A percentile compares a stretch with the other conserved stretches of the same genome.
These are phyloP conservation scores for Fremontodendron californicum DNA, from an alignment of 345 rosid species.

Conservation along the genomic window DNA sequence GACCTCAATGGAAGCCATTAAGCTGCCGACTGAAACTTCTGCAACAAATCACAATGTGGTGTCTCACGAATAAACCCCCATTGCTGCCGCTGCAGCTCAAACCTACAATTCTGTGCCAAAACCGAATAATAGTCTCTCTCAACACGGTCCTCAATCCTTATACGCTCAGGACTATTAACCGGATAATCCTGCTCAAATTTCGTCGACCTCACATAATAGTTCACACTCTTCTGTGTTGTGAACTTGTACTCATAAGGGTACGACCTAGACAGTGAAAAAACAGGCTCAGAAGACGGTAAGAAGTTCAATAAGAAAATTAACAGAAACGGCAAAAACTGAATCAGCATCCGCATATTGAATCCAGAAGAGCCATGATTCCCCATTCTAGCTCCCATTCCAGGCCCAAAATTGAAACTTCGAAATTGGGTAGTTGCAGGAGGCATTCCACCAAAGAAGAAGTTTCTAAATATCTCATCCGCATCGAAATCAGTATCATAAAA, in stretches of 20 bases:
- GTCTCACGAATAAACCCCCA: too few species aligned
- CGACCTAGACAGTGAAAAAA: conserved; percentile 59
- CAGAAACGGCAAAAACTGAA: conserved; percentile 80
- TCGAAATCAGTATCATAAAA: conserved; percentile 78
- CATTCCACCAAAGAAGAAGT: conserved; percentile 93
- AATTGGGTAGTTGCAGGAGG: conserved; percentile 69
- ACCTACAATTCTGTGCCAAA: conserved; percentile 74
- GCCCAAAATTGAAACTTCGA: conserved; percentile 64
- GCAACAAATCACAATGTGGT: too few species aligned
- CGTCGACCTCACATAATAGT: conserved; percentile 71
- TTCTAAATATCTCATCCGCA: conserved; percentile 89
- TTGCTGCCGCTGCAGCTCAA: too few species aligned
- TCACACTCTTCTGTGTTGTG: conserved; percentile 63
- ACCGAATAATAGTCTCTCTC: conserved; percentile 68
- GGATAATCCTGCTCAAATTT: conserved; percentile 84
- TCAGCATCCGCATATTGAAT: conserved; percentile 53
- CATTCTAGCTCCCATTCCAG: conserved; percentile 52
- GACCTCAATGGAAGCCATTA: conserved; percentile 42
- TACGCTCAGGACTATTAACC: conserved; percentile 39
- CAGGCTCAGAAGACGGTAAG: conserved; percentile 71
- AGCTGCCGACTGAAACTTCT: conserved; percentile 46
- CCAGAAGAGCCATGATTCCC: conserved; percentile 58
- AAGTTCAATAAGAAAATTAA: conserved; percentile 66
- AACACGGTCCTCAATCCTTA: conserved; percentile 46
- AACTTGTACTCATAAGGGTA: conserved; percentile 74